A percentile compares a stretch with the other conserved stretches of the same genome.
phyloP scores from a whole-genome alignment of 2,329 filamentous ascomycete species.

The Pleurostoma richardsiae region DNA sequence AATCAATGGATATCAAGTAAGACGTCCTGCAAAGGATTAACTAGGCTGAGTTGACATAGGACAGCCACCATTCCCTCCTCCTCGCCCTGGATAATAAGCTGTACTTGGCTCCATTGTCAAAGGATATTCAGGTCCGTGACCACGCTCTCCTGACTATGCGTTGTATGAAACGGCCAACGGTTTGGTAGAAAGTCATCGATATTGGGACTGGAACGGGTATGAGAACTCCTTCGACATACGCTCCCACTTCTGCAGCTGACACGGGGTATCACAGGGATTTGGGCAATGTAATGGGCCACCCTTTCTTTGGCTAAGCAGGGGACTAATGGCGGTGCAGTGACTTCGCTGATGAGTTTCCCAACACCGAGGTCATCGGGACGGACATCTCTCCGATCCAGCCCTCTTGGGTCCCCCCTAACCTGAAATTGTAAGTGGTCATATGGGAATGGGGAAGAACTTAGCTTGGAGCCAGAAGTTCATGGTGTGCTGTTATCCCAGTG shows the following conservation, averaged over 20 bases:
- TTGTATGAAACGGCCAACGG: not conserved
- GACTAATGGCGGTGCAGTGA: slow-evolving; percentile 9
- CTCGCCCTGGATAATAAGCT: slow-evolving; percentile 16
- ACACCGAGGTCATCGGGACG: slow-evolving; percentile 14
- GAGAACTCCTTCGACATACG: not conserved
- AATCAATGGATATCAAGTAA: slow-evolving; percentile 23
- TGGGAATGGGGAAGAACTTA: too few relatives aligned
- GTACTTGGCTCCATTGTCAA: slow-evolving; percentile 15
- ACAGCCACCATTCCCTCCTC: slow-evolving; percentile 18
- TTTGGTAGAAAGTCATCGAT: slow-evolving; percentile 34
- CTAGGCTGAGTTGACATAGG: slow-evolving; percentile 1
- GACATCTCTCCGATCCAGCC: slow-evolving; percentile 18
- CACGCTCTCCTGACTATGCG: not conserved
- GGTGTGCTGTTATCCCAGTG: slow-evolving; percentile 6
- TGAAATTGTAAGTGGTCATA: slow-evolving; percentile 11
- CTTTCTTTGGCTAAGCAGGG: too few relatives aligned
- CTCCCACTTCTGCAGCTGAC: not conserved
- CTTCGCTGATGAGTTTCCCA: slow-evolving; percentile 14
- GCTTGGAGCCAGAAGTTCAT: not conserved
- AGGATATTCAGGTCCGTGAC: slow-evolving; percentile 8
- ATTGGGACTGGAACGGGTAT: slow-evolving; percentile 44
- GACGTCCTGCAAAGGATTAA: too few relatives aligned
- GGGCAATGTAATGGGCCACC: slow-evolving; percentile 27
- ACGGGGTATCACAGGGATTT: slow-evolving; percentile 29
- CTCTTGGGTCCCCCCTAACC: slow-evolving; percentile 16